Evolutionary conservation across 2,329 filamentous ascomycete genomes (phyloP).

Genomic region (Orbilia oligospora): DNA sequence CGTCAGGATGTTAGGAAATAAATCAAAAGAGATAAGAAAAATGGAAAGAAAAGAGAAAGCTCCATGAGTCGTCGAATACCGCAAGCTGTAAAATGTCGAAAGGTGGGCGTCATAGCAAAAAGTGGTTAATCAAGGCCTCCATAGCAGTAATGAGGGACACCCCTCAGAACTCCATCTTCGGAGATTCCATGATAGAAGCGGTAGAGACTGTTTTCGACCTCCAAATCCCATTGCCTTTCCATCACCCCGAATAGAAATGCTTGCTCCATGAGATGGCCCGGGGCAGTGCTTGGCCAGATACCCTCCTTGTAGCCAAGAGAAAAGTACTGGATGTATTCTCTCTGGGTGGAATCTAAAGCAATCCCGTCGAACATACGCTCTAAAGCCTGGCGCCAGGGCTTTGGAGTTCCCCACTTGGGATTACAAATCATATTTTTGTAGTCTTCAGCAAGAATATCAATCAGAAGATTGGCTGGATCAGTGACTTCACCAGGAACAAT

Average conservation of each 20-base stretch:
- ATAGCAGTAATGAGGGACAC: constrained; percentile 7
- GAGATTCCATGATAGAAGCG: constrained; percentile 27
- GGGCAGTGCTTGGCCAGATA: neutral
- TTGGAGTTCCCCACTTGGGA: constrained; percentile 1
- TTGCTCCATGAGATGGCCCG: constrained; percentile 16
- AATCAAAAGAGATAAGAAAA: neutral
- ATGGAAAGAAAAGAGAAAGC: too few species aligned
- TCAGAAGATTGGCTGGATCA: neutral
- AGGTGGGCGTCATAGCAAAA: neutral
- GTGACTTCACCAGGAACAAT: neutral
- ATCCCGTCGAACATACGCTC: constrained; percentile 23
- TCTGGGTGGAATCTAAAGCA: neutral
- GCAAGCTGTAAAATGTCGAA: neutral
- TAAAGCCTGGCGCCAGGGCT: constrained; percentile 43
- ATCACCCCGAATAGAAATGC: constrained; percentile 37
- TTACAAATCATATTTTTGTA: constrained; percentile 13
- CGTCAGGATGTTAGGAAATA: neutral
- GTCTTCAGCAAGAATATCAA: constrained; percentile 1
- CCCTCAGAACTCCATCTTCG: constrained; percentile 33
- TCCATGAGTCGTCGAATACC: too few species aligned
- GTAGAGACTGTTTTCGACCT: constrained; percentile 16
- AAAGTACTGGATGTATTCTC: constrained; percentile 25
- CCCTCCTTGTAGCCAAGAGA: constrained; percentile 28
- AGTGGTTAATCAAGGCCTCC: neutral
- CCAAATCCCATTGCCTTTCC: constrained; percentile 39